These are phyloP conservation scores for Eucalyptus melliodora DNA, from an alignment of 345 rosid species.

Conservation along the genomic window DNA sequence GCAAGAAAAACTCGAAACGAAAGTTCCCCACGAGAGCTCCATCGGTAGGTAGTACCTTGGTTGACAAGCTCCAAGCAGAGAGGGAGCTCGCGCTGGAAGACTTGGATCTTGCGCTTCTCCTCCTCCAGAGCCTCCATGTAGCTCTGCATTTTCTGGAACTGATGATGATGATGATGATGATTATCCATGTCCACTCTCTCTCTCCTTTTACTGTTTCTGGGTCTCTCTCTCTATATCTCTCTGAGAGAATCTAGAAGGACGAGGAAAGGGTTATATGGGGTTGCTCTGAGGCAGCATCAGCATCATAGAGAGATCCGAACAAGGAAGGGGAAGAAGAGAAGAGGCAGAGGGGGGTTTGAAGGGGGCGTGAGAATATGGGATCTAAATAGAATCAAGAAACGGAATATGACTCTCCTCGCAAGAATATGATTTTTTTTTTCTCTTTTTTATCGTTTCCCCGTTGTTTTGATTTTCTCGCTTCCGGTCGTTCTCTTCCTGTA, in stretches of 20 bases:
- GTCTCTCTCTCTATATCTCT: not conserved
- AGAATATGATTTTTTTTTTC: not conserved
- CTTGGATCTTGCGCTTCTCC: conserved; percentile 83
- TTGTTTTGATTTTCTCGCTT: not conserved
- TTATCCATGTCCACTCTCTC: not conserved
- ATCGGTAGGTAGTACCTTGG: conserved; percentile 33
- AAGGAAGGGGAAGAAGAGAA: not conserved
- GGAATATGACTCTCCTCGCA: conserved; percentile 32
- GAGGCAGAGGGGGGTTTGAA: not conserved
- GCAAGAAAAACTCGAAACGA: not conserved
- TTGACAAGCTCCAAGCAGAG: conserved; percentile 85
- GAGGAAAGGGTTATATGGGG: not conserved
- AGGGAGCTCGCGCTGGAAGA: conserved; percentile 92
- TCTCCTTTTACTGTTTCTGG: not conserved
- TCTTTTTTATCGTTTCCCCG: not conserved
- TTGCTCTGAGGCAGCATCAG: not conserved
- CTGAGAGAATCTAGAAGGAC: not conserved
- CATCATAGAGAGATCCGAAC: conserved; percentile 27
- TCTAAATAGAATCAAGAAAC: conserved; percentile 51
- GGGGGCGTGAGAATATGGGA: conserved; percentile 32
- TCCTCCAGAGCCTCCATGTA: conserved; percentile 72
- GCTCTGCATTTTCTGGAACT: conserved; percentile 33
- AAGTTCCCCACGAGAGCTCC: not conserved
- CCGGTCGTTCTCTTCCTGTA: not conserved
- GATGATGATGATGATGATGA: conserved; percentile 3